These are phyloP conservation scores for Ettlia oleoabundans DNA, from an alignment of 139 green algal species.

Conservation along the genomic window DNA sequence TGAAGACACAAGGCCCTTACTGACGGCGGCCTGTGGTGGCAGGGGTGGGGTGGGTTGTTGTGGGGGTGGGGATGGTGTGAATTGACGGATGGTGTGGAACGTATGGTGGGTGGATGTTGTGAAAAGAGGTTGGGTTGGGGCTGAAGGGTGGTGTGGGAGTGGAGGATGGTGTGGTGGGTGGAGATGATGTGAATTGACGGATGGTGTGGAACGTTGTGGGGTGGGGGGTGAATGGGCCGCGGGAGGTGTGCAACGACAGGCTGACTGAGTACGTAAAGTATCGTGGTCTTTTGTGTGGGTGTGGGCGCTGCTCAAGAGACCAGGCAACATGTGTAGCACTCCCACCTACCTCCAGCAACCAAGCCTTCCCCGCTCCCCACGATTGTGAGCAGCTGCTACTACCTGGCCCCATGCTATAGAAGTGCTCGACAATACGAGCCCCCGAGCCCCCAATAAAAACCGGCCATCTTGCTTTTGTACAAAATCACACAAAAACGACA, in stretches of 20 bases:
- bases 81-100: background rate
- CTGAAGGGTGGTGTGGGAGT: too few species aligned
- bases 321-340: background rate
- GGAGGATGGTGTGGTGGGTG: background rate
- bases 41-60: too few species aligned
- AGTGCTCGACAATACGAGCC: too few species aligned
- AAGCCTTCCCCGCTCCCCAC: constrained; percentile 80
- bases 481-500: background rate
- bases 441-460: too few species aligned
- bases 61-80: background rate
- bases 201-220: background rate
- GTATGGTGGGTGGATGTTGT: background rate
- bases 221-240: too few species aligned
- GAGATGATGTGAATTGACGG: background rate
- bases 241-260: too few species aligned
- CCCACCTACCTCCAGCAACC: constrained; percentile 52
- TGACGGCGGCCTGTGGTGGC: constrained; percentile 4
- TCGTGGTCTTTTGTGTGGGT: background rate
- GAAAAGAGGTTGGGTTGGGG: too few species aligned
- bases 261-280: too few species aligned
- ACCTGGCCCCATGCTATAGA: too few species aligned
- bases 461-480: too few species aligned
- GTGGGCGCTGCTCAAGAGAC: background rate
- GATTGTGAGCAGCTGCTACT: too few species aligned
- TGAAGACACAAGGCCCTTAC: background rate